Evolutionary conservation across 192 early-diverging fungal genomes (phyloP), one percentile per base, ranked within the genome.

Genomic region (Lobosporangium transversale): DNA sequence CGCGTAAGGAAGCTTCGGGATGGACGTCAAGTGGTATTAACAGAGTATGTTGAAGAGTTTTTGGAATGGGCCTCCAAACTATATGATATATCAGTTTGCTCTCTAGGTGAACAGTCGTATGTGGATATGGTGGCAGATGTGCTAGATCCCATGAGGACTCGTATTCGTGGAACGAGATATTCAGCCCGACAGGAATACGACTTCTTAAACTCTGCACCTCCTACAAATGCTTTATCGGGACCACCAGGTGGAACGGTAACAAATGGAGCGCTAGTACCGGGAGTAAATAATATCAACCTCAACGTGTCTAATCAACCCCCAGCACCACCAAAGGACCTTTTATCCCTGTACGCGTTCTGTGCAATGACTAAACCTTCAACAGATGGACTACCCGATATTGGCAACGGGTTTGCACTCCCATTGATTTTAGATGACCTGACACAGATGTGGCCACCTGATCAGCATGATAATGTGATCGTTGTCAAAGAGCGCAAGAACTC

Each of bases 401-500:
- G 84, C 9, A 76, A 79, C 15, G 69, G 68, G 7, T 81, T 75
- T 31, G 49, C 71, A 9, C 74, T 91, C 8, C 88, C 92, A 10
- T 53, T 93, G 1, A 88, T 92, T 51, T 53, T 93, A 26, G 92
- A 93, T 56, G 92, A 93, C 62, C 86, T 88, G 66, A 84, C 79
- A 12, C 70, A 78, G 17, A 90, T 90, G 86, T 93, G 92, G 92
- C 88, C 89, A 11, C 30, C 75, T 12, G 90, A 92, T 10, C 92
- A 93, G 62, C 90, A 89, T 53, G 89, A 91, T 47, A 89, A 91
- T 67, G 87, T 93, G 53, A 91, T 93, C 60, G 89, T 89, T 48
- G 89, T 92, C 49, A 85, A 87, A 32, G 87, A 89, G 49, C 81
- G 78, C 33, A 59, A 62, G 11, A 76, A 79, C 23, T 71, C 83